Percentiles rank a stretch among this genome's conserved stretches.
phyloP scores from a whole-genome alignment of 768 basidiomycete genomes.

The Tylopilus sp. region DNA sequence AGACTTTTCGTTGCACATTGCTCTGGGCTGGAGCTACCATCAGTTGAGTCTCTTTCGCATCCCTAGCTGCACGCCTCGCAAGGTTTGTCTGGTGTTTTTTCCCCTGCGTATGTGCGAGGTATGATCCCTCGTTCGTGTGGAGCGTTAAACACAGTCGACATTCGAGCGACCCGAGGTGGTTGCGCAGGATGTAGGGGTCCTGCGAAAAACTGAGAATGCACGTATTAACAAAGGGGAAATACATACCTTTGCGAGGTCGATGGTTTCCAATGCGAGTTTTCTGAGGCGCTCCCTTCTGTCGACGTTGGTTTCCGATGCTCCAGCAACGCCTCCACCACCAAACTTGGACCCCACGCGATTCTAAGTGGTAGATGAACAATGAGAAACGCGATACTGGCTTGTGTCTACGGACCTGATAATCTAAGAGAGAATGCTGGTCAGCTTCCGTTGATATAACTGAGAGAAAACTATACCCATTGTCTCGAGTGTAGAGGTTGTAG shows the following conservation, averaged over 20 bases:
- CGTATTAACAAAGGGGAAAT: neutral
- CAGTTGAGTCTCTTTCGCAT: constrained; percentile 90
- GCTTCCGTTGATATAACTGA: neutral
- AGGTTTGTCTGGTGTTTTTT: constrained; percentile 99
- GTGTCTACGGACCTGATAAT: constrained; percentile 59
- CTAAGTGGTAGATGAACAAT: constrained; percentile 37
- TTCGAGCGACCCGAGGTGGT: constrained; percentile 97
- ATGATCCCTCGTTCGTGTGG: constrained; percentile 99
- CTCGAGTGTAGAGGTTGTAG: no score
- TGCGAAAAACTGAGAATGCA: constrained; percentile 28
- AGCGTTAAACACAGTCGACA: constrained; percentile 96
- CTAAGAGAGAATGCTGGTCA: constrained; percentile 34
- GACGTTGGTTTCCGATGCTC: constrained; percentile 91
- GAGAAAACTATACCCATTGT: constrained; percentile 31
- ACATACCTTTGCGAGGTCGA: constrained; percentile 92
- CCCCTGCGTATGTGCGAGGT: constrained; percentile 98
- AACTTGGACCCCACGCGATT: constrained; percentile 96
- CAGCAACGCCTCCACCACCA: constrained; percentile 93
- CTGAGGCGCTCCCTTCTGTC: constrained; percentile 92
- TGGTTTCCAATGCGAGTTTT: constrained; percentile 95
- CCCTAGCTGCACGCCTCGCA: constrained; percentile 93
- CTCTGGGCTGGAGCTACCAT: constrained; percentile 84
- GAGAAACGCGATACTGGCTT: neutral
- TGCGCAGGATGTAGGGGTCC: constrained; percentile 99
- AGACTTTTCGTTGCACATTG: constrained; percentile 85